Conservation (phyloP, 73 alveolate genomes). For the Paramecium primaurelia region DNA sequence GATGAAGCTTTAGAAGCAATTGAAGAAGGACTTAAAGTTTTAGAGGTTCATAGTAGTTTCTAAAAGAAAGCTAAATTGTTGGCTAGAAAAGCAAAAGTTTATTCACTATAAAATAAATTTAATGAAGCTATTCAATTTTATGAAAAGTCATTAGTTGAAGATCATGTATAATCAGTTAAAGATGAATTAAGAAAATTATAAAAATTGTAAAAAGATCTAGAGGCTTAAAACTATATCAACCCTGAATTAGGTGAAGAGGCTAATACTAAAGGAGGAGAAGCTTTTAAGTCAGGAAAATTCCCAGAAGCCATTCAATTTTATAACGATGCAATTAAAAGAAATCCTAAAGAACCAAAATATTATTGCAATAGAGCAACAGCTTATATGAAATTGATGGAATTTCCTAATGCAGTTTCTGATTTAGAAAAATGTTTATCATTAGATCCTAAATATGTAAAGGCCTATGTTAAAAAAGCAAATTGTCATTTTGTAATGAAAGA, state of each 20-base stretch:
- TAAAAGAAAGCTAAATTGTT: constrained; percentile 30
- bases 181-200: constrained; percentile 80
- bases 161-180: constrained; percentile 72
- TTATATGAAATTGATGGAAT: constrained; percentile 86
- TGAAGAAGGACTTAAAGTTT: constrained; percentile 66
- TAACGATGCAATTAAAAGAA: constrained; percentile 89
- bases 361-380: constrained; percentile 92
- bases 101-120: constrained; percentile 51
- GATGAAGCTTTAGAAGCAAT: constrained; percentile 83
- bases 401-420: constrained; percentile 84
- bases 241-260: constrained; percentile 93
- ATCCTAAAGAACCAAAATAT: constrained; percentile 82
- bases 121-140: constrained; percentile 77
- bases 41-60: constrained; percentile 28
- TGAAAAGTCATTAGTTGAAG: constrained; percentile 79
- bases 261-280: constrained; percentile 81
- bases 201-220: constrained; percentile 76
- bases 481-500: constrained; percentile 87
- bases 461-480: constrained; percentile 85
- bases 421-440: constrained; percentile 82
- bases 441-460: constrained; percentile 87
- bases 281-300: constrained; percentile 85
- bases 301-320: constrained; percentile 91
- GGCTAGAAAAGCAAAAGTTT: constrained; percentile 80
- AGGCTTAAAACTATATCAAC: constrained; percentile 76